Percentiles rank a stretch among this genome's conserved stretches.
Evolutionary conservation across 352 stramenopile genomes (phyloP).

Genomic region (Halophytophthora polymorphica): DNA sequence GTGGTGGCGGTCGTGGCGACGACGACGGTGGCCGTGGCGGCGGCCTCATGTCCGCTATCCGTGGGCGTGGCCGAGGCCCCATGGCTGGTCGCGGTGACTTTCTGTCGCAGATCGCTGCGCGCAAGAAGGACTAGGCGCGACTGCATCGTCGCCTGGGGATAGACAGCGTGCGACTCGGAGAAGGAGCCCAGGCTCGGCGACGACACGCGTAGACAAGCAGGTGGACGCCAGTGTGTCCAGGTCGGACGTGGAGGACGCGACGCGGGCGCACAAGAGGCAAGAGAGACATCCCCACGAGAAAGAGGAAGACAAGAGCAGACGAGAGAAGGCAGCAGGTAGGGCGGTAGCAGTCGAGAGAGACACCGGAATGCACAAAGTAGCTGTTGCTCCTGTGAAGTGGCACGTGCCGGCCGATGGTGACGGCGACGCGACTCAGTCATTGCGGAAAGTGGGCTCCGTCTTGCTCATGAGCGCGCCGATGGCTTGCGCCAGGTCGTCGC

Average conservation of each 20-base stretch:
- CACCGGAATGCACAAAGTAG: background rate
- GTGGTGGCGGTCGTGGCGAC: slow-evolving; percentile 24
- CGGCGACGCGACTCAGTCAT: too few species aligned
- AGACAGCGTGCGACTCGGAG: slow-evolving; percentile 12
- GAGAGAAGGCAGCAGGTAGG: slow-evolving; percentile 21
- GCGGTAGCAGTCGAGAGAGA: slow-evolving; percentile 1
- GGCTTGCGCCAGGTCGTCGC: slow-evolving; percentile 75
- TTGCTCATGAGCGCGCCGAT: slow-evolving; percentile 75
- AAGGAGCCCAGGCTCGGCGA: slow-evolving; percentile 5
- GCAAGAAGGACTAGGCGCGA: slow-evolving; percentile 51
- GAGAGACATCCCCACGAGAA: background rate
- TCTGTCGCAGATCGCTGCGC: slow-evolving; percentile 52
- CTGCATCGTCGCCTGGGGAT: slow-evolving; percentile 13
- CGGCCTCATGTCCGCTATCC: slow-evolving; percentile 60
- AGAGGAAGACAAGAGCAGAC: slow-evolving; percentile 1
- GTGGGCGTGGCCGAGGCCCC: slow-evolving; percentile 34
- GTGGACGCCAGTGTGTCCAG: background rate
- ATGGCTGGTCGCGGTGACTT: slow-evolving; percentile 43
- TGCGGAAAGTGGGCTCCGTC: slow-evolving; percentile 55
- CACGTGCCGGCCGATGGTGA: too few species aligned
- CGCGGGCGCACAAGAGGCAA: background rate
- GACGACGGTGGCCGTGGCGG: slow-evolving; percentile 30
- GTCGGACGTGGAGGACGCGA: background rate
- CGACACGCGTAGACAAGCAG: background rate
- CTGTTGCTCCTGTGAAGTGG: background rate